phyloP scores from a whole-genome alignment of 1,284 basidiomycete species.

The Agroathelia rolfsii region DNA sequence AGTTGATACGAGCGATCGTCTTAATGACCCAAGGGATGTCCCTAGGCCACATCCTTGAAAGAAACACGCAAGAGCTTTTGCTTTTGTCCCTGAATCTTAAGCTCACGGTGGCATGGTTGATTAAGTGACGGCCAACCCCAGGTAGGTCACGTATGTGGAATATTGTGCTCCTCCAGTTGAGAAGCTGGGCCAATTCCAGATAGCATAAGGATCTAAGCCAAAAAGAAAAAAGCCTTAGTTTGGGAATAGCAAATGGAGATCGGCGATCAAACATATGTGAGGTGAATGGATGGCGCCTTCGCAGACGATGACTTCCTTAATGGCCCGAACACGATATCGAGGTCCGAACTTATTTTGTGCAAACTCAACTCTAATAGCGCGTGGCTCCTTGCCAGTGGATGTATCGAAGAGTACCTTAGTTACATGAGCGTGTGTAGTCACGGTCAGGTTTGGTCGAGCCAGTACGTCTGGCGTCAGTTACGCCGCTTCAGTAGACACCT shows the following conservation, averaged over 20 bases:
- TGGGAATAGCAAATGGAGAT: constrained; percentile 8
- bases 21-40: constrained; percentile 25
- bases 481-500: constrained; percentile 52
- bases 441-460: constrained; percentile 49
- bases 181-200: constrained; percentile 56
- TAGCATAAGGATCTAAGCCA: constrained; percentile 51
- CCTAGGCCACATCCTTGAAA: constrained; percentile 25
- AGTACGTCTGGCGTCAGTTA: constrained; percentile 58
- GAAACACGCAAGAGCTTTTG: constrained; percentile 29
- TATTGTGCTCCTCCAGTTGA: constrained; percentile 37
- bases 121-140: constrained; percentile 49
- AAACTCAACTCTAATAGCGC: constrained; percentile 56
- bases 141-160: constrained; percentile 43
- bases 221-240: background rate
- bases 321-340: constrained; percentile 33
- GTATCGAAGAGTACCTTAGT: constrained; percentile 52
- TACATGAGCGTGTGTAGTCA: constrained; percentile 42
- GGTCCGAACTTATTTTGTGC: constrained; percentile 23
- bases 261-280: constrained; percentile 27
- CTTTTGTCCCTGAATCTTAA: constrained; percentile 41
- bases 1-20: constrained; percentile 31
- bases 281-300: constrained; percentile 57
- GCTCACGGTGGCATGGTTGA: constrained; percentile 46
- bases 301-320: constrained; percentile 55
- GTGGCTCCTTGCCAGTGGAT: constrained; percentile 24